Percentiles rank a stretch among this genome's conserved stretches.
These are phyloP conservation scores for Phytophthora rubi DNA, from an alignment of 352 stramenopile species.

Conservation along the genomic window DNA sequence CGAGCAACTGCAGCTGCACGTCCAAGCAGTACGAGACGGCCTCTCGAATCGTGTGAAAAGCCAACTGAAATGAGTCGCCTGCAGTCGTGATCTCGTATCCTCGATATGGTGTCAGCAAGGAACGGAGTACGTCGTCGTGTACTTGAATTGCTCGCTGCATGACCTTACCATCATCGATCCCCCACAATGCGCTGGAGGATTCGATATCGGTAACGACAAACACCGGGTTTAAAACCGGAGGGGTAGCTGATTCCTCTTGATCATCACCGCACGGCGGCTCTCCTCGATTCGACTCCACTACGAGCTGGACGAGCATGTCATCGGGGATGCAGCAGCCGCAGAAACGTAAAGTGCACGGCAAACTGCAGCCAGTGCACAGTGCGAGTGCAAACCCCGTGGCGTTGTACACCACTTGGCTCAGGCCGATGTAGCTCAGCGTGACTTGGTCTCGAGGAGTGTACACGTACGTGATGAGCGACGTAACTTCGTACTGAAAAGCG, in stretches of 20 bases:
- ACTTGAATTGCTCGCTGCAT: conserved; percentile 54
- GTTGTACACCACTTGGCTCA: conserved; percentile 53
- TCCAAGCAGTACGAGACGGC: conserved; percentile 69
- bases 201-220: conserved; percentile 78
- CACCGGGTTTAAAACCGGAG: conserved; percentile 48
- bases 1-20: conserved; percentile 61
- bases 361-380: conserved; percentile 55
- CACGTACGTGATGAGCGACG: conserved; percentile 54
- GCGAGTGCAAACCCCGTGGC: conserved; percentile 42
- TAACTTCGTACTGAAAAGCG: conserved; percentile 55
- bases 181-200: conserved; percentile 66
- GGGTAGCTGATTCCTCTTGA: conserved; percentile 13
- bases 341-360: conserved; percentile 53
- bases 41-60: conserved; percentile 71
- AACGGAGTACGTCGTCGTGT: conserved; percentile 53
- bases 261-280: conserved; percentile 19
- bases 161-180: conserved; percentile 48
- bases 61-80: conserved; percentile 74
- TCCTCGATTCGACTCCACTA: conserved; percentile 42
- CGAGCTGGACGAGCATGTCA: conserved; percentile 50
- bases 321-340: conserved; percentile 53
- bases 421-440: conserved; percentile 44
- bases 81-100: conserved; percentile 82
- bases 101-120: conserved; percentile 48
- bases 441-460: conserved; percentile 29